Evolutionary conservation across 371 early-diverging fungal genomes (phyloP).

Genomic region (Phascolomyces articulosus): DNA sequence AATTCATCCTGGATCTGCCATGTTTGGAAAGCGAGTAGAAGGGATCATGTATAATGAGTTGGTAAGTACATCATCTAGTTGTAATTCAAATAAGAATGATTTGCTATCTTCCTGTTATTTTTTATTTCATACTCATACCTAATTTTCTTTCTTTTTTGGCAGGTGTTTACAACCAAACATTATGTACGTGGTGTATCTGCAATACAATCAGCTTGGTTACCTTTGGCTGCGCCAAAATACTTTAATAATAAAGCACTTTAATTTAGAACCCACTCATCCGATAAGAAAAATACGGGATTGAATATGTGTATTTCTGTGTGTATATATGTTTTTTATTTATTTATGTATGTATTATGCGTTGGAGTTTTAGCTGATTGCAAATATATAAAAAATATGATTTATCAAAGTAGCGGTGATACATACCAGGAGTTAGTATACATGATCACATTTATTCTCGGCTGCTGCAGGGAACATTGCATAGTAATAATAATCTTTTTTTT

Average conservation of each 20-base stretch:
- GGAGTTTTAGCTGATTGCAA: too few relatives aligned
- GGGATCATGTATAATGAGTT: slow-evolving; percentile 94
- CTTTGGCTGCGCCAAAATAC: slow-evolving; percentile 81
- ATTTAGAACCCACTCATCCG: neutral
- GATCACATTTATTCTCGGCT: too few relatives aligned
- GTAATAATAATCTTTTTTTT: too few relatives aligned
- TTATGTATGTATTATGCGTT: too few relatives aligned
- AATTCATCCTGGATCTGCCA: slow-evolving; percentile 88
- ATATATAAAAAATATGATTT: too few relatives aligned
- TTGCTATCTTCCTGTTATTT: too few relatives aligned
- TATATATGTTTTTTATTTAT: too few relatives aligned
- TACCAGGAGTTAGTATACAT: too few relatives aligned
- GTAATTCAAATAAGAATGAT: neutral
- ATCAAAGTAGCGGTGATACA: too few relatives aligned
- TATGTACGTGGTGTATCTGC: slow-evolving; percentile 87
- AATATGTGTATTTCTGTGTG: too few relatives aligned
- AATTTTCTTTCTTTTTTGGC: neutral
- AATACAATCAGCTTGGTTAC: slow-evolving; percentile 84
- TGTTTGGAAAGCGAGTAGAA: slow-evolving; percentile 79
- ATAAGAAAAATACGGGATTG: neutral
- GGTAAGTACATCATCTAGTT: slow-evolving; percentile 38
- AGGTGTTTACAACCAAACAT: slow-evolving; percentile 85
- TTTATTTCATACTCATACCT: neutral
- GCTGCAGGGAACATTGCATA: too few relatives aligned
- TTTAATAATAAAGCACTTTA: slow-evolving; percentile 45